Evolutionary conservation across 1,284 basidiomycete species (phyloP).

Genomic region (Puccinia coronata): DNA sequence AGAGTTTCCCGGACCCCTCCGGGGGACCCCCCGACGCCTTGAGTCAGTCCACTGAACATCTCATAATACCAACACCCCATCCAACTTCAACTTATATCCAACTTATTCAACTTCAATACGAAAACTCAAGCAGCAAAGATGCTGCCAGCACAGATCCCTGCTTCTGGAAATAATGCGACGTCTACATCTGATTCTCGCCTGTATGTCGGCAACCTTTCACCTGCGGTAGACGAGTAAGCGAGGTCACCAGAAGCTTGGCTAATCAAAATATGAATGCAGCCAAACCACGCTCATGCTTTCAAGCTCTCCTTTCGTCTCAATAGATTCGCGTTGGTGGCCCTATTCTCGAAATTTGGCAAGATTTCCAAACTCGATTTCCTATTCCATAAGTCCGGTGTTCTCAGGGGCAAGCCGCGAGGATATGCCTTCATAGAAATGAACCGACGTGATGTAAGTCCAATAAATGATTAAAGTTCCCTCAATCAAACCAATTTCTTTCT

Average conservation of each 20-base stretch:
- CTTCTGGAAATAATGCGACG: background rate
- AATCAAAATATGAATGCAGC: background rate
- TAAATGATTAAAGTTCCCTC: background rate
- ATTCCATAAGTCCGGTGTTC: constrained; percentile 85
- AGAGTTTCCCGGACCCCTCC: too few relatives aligned
- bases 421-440: constrained; percentile 91
- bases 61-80: too few relatives aligned
- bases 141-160: background rate
- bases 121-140: background rate
- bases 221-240: constrained; percentile 82
- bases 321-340: constrained; percentile 80
- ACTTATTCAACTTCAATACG: too few relatives aligned
- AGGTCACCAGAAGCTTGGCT: background rate
- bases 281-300: background rate
- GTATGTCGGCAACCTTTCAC: constrained; percentile 86
- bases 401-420: constrained; percentile 87
- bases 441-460: constrained; percentile 71
- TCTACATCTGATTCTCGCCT: constrained; percentile 63
- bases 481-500: constrained; percentile 45
- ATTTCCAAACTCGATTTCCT: constrained; percentile 88
- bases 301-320: background rate
- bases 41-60: too few relatives aligned
- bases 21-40: too few relatives aligned
- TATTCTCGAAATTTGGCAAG: constrained; percentile 88
- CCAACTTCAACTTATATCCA: too few relatives aligned